Percentiles rank a stretch among this genome's conserved stretches.
These are phyloP conservation scores for Truncatella angustata DNA, from an alignment of 2,329 filamentous ascomycete species.

Conservation along the genomic window DNA sequence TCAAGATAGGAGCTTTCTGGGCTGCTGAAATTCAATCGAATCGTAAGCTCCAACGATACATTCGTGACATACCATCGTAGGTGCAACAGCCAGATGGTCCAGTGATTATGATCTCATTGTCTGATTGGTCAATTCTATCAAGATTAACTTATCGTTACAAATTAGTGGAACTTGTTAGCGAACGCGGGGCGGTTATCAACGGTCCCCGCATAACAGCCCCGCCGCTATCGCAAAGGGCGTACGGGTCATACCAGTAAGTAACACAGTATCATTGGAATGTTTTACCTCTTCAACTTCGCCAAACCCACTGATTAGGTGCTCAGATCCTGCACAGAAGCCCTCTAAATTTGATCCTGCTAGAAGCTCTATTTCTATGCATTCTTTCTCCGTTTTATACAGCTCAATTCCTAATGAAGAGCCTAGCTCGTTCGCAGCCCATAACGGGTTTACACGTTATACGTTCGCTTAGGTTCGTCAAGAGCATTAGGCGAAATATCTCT, in stretches of 20 bases:
- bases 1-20: no score
- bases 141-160: background rate
- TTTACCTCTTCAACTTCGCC: background rate
- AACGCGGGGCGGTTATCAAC: background rate
- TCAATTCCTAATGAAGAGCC: background rate
- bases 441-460: background rate
- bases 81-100: no score
- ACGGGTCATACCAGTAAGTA: background rate
- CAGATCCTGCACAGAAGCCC: no score
- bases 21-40: no score
- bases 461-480: background rate
- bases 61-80: no score
- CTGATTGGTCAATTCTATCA: background rate
- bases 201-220: background rate
- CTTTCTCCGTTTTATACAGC: background rate
- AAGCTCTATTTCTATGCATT: background rate
- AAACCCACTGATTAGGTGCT: no score
- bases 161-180: no score
- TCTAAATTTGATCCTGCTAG: background rate
- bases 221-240: background rate
- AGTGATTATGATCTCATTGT: no score
- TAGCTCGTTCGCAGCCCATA: background rate
- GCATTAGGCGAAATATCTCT: background rate
- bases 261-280: background rate
- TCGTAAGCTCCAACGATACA: no score